phyloP scores from a whole-genome alignment of 73 alveolate genomes.

The Paramecium primaurelia region DNA sequence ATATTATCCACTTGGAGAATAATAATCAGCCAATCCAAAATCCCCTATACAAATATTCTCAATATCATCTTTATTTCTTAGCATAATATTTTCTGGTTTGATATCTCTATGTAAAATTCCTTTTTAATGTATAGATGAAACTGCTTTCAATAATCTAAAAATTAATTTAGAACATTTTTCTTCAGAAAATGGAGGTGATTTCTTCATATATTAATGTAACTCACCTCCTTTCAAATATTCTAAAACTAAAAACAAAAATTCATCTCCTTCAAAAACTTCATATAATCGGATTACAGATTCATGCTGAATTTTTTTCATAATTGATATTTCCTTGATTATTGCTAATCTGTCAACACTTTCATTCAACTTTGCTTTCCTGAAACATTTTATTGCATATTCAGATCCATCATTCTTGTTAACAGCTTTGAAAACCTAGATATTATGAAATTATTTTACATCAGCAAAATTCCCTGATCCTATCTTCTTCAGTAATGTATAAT shows the following conservation, averaged over 20 bases:
- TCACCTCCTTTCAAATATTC: constrained; percentile 55
- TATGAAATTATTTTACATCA: neutral
- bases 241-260: constrained; percentile 19
- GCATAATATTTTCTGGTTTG: constrained; percentile 80
- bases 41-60: constrained; percentile 76
- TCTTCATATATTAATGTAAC: neutral
- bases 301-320: constrained; percentile 17
- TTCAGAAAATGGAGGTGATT: constrained; percentile 52
- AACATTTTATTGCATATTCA: constrained; percentile 6
- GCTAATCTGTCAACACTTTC: neutral
- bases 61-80: constrained; percentile 69
- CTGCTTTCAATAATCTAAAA: constrained; percentile 24
- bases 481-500: neutral
- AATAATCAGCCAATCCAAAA: constrained; percentile 72
- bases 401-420: neutral
- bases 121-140: constrained; percentile 69
- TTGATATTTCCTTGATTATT: neutral
- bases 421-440: constrained; percentile 13
- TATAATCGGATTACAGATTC: constrained; percentile 10
- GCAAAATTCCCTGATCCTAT: constrained; percentile 60
- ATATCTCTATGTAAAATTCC: constrained; percentile 82
- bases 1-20: constrained; percentile 5
- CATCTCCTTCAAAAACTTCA: constrained; percentile 54
- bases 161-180: constrained; percentile 6
- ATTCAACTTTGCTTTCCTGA: neutral